Conservation (phyloP, 2,329 filamentous ascomycete genomes). For the Fusarium sp. region DNA sequence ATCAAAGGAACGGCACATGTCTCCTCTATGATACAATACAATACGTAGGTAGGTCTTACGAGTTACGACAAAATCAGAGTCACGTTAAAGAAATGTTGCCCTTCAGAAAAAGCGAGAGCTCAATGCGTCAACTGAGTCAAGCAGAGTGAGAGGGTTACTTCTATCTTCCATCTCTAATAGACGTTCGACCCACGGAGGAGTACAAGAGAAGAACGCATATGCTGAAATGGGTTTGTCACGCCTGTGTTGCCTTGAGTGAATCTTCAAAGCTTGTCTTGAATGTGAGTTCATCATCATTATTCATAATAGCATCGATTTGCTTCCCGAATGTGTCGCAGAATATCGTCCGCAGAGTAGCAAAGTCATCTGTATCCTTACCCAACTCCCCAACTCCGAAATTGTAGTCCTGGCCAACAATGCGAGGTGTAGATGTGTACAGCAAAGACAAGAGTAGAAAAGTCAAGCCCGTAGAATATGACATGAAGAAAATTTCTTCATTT, state of each 20-base stretch:
- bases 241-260: not conserved
- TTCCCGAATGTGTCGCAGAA: not conserved
- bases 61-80: not conserved
- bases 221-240: conserved; percentile 57
- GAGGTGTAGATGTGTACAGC: not conserved
- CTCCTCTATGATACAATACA: too few species aligned
- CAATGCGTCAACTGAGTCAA: conserved; percentile 55
- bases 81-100: conserved; percentile 48
- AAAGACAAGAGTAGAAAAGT: not conserved
- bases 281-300: conserved; percentile 29
- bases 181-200: conserved; percentile 64
- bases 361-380: conserved; percentile 13
- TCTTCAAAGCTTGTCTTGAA: conserved; percentile 8
- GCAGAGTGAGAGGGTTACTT: conserved; percentile 64
- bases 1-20: not conserved
- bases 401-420: not conserved
- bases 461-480: not conserved
- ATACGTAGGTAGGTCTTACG: not conserved
- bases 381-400: conserved; percentile 33
- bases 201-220: conserved; percentile 62
- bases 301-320: conserved; percentile 21
- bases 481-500: conserved; percentile 40
- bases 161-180: conserved; percentile 65
- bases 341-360: conserved; percentile 13
- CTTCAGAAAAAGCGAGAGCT: conserved; percentile 61